Evolutionary conservation across 176 grass and related monocot species (phyloP), one percentile per base, ranked within the genome.

Genomic region (Panicum miliaceum): DNA sequence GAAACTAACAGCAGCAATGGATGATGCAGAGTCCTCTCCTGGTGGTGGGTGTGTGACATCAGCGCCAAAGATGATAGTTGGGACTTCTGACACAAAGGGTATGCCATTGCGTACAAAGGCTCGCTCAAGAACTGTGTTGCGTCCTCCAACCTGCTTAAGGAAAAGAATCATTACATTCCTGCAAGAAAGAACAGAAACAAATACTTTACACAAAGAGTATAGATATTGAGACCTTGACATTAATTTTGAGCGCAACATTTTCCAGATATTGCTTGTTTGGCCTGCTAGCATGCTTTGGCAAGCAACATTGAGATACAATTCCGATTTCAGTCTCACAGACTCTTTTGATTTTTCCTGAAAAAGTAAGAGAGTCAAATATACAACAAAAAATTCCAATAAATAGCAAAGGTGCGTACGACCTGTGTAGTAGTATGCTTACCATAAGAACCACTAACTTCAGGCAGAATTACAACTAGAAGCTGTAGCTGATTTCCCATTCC

Each of bases 231-330:
- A 97, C 95, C 95, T 97, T 97, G 29, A 94, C 90, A 76, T 97
- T 97, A 66, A 94, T 93, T 86, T 97, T 97, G 4, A 94, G 81
- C 42, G 95, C 84, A 66, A 94, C 78, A 86, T 97, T 97, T 81
- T 92, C 92, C 35, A 94, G 40, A 85, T 97, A 97, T 84, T 92
- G 91, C 37, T 79, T 92, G 82, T 90, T 92, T n/a, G 78, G 87
- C 53, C 86, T 89, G 46, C 67, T 60, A 73, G 84, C 86, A 80
- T 94, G 82, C 70, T 11, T 94, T 50, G 89, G 85, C 47, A 81
- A 68, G 51, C 91, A 97, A 76, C 94, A 97, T 14, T 97, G 94
- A n/a, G 94, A 94, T 43, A 97, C 76, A 46, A 97, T 90, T 3
- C 89, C 94, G 52, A 97, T 86, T 56, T 94, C 91, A 25, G 94